Evolutionary conservation across 345 rosid species (phyloP).

Genomic region (Geranium rotundifolium): DNA sequence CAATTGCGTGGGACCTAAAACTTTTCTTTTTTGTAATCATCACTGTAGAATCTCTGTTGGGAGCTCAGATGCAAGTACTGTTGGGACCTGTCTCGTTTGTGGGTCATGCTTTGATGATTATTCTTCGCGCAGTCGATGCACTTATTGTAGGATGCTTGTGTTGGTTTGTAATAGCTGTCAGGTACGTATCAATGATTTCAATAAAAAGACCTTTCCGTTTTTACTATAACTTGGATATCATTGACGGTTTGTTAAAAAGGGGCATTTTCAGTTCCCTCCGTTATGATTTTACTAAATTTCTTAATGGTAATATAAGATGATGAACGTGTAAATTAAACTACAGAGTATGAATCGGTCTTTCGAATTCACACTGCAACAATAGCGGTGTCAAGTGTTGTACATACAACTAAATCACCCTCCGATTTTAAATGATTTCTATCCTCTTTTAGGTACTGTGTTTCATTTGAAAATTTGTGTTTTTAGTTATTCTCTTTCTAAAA

Average conservation of each 20-base stretch:
- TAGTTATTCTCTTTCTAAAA: no score
- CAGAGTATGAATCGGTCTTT: no score
- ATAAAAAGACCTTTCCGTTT: not conserved
- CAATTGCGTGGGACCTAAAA: not conserved
- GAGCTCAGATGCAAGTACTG: conserved; percentile 44
- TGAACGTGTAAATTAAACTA: no score
- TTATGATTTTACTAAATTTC: not conserved
- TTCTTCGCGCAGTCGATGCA: conserved; percentile 74
- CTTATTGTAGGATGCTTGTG: conserved; percentile 77
- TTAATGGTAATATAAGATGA: no score
- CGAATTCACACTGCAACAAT: no score
- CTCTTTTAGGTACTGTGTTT: no score
- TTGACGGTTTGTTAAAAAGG: no score
- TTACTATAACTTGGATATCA: not conserved
- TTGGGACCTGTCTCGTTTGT: conserved; percentile 73
- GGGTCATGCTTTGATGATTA: conserved; percentile 64
- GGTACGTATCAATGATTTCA: conserved; percentile 25
- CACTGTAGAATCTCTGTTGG: conserved; percentile 74
- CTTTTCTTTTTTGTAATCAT: conserved; percentile 7
- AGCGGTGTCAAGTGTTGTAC: no score
- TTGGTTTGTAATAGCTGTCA: conserved; percentile 67
- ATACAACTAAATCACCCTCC: no score
- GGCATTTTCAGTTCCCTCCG: not conserved
- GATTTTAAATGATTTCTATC: no score
- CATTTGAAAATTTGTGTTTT: no score